These are phyloP conservation scores for Eustoma russellianum DNA, from an alignment of 257 asterid species.

Conservation along the genomic window DNA sequence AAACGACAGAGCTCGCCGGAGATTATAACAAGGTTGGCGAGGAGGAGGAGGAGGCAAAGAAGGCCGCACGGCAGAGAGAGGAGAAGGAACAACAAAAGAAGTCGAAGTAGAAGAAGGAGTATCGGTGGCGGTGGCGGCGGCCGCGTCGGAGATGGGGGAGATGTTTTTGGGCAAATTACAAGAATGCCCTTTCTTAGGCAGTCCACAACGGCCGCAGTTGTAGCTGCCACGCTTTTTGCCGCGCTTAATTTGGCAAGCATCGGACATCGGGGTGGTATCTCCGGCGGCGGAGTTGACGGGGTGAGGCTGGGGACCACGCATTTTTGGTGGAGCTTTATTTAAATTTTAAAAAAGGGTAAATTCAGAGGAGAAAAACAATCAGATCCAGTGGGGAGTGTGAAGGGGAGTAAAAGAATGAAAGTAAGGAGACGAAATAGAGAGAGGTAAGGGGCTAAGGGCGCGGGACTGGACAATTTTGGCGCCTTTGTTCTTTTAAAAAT, in stretches of 20 bases:
- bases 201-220: slow-evolving; percentile 89
- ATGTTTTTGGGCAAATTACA: slow-evolving; percentile 24
- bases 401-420: background rate
- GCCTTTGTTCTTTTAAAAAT: slow-evolving; percentile 38
- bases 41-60: slow-evolving; percentile 15
- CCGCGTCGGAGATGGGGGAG: slow-evolving; percentile 18
- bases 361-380: background rate
- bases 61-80: slow-evolving; percentile 23
- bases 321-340: slow-evolving; percentile 8
- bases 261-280: slow-evolving; percentile 63
- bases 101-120: slow-evolving; percentile 23
- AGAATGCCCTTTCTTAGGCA: slow-evolving; percentile 75
- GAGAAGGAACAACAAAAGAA: slow-evolving; percentile 19
- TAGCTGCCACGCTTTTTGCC: slow-evolving; percentile 73
- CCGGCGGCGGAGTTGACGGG: slow-evolving; percentile 48
- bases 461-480: slow-evolving; percentile 51
- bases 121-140: slow-evolving; percentile 25
- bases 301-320: slow-evolving; percentile 65
- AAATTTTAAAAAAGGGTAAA: background rate
- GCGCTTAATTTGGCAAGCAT: slow-evolving; percentile 29
- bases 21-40: slow-evolving; percentile 20
- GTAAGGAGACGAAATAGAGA: slow-evolving; percentile 32
- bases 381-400: background rate
- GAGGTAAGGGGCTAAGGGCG: slow-evolving; percentile 57
- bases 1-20: slow-evolving; percentile 65